Evolutionary conservation across 805 yeast species (phyloP), one percentile per base, ranked within the genome.

Genomic region (Myxozyma neotropica): DNA sequence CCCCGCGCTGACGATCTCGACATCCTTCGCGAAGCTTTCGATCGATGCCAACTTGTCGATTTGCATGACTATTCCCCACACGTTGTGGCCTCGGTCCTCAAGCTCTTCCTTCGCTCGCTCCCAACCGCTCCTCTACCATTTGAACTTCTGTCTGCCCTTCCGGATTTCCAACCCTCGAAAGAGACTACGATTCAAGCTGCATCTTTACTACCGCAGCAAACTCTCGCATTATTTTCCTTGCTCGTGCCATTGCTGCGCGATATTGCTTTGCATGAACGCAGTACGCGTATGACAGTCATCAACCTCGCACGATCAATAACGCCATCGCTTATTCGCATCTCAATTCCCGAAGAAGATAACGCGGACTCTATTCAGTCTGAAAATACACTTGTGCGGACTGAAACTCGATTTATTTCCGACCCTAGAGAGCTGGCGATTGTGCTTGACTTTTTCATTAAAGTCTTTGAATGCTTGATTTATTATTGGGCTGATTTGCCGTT

Each of bases 51-150:
- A 70, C 66, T 78, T 33, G 69, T 84, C 31, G 77, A 82, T 73
- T 73, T 84, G 38, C 77, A 77, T 55, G 87, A 84, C 68, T 84
- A 83, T 77, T 83, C 83, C 53, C 75, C 85, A 10, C 76, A 77
- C 61, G 77, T 80, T 53, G 77, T 82, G n/a, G 77, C 82, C 12
- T 76, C 81, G 2, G 63, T 73, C 12, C 67, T 78, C 57, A 78
- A 65, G 53, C 74, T 78, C 58, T 80, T 77, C 54, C 69, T 89
- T 36, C 75, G 78, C 57, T 83, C 79, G 36, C 76, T 85, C 36
- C 81, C 86, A 0, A 65, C 67, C 12, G 84, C 88, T 0, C 74
- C 88, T 35, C 72, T 88, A 21, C 81, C 86, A 7, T 48, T 45
- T 27, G 42, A 50, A 15, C 13, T 62, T 7, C 40, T 39, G 48